Evolutionary conservation across 148 eudicot genomes (phyloP).

Genomic region (Selenicereus undatus): DNA sequence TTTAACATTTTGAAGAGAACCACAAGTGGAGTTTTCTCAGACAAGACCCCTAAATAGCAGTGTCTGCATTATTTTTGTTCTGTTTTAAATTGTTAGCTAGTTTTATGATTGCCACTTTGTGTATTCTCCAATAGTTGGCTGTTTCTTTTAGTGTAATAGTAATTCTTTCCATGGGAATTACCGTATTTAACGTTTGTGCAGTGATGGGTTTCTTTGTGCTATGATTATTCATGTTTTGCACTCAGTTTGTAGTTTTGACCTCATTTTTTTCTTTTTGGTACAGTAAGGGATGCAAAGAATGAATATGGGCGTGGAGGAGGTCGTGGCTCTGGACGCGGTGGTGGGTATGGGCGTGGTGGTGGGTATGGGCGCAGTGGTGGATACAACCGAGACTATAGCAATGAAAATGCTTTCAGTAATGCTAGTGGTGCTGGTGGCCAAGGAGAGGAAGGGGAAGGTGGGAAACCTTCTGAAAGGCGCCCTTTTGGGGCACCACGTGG

Average conservation of each 20-base stretch:
- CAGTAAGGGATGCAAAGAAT: background rate
- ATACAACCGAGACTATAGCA: constrained; percentile 1
- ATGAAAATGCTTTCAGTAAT: background rate
- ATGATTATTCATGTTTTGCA: too few species aligned
- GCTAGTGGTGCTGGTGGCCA: background rate
- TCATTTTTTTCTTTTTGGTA: background rate
- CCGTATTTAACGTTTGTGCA: too few species aligned
- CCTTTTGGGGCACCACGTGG: constrained; percentile 8
- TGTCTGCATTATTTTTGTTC: too few species aligned
- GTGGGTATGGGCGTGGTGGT: constrained; percentile 3
- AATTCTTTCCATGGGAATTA: too few species aligned
- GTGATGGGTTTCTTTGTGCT: too few species aligned
- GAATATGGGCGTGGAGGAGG: constrained; percentile 8
- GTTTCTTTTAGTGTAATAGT: background rate
- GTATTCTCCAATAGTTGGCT: background rate
- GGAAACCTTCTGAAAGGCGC: background rate
- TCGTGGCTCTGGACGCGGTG: background rate
- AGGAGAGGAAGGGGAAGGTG: constrained; percentile 8
- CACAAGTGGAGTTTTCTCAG: background rate
- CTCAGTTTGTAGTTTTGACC: background rate
- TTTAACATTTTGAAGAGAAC: background rate
- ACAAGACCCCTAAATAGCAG: too few species aligned
- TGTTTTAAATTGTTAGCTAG: background rate
- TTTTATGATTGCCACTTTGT: background rate
- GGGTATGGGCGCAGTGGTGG: background rate